Evolutionary conservation across 1,284 basidiomycete genomes (phyloP), one percentile per base, ranked within the genome.

Genomic region (Entoloma clypeatum): DNA sequence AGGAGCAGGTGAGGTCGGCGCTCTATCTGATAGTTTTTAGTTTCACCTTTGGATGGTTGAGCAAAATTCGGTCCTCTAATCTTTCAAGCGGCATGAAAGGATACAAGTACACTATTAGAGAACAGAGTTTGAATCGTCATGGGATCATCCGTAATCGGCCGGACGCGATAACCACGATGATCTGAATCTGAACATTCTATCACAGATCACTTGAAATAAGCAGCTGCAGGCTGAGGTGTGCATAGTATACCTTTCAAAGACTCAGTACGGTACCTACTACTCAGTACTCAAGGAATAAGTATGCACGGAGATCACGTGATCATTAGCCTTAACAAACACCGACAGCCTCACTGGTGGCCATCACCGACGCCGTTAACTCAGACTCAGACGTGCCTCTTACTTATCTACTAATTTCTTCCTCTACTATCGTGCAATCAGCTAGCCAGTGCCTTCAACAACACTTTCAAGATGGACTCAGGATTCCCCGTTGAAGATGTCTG

Each of bases 41-140:
- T 7, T 47, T 37, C 56, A 74, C 80, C 67, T 74, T 76, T 18
- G 75, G 69, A 51, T 82, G 79, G 10, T 58, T 65, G 39, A 82
- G 65, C 16, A 72, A 46, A 16, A 79, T 51, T 42, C 58, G 65
- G 36, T 66, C 64, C 27, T 61, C 48, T 1, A 52, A 50, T 44
- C 65, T 60, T 42, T 71, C 63, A 11, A 77, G 61, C 11, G 79
- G 79, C 79, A 82, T 81, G 13, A 30, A 25, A 14, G 16, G 9
- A n/a, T n/a, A 11, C 23, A n/a, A 3, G 16, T 11, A 25, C 10
- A 16, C 17, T 10, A 16, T 32, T 10, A 32, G 19, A 16, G 18
- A 32, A 5, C 19, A 4, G 19, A 32, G 5, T 11, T 32, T 32
- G 10, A 11, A 32, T 14, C 18, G n/a, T n/a, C n/a, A n/a, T n/a